Conservation (phyloP, 768 basidiomycete genomes). For the Lactarius sanguifluus region DNA sequence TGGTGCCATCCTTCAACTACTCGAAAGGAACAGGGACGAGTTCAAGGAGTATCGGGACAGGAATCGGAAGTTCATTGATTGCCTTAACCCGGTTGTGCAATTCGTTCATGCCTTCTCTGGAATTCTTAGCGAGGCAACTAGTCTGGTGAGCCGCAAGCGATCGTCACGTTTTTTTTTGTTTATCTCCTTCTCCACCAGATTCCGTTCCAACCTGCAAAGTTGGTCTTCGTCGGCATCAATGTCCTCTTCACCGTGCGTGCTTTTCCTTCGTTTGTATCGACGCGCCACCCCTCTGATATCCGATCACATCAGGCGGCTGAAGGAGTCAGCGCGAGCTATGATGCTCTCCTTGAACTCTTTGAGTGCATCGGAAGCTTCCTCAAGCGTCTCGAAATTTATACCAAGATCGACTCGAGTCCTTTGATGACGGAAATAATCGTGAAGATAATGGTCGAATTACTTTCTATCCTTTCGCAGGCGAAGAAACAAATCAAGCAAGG, state of each 20-base stretch:
- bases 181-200: neutral
- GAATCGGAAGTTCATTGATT: conserved; percentile 2
- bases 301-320: neutral
- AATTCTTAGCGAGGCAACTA: neutral
- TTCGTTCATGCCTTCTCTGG: neutral
- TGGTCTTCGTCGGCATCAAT: neutral
- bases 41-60: neutral
- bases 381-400: neutral
- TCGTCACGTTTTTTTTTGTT: neutral
- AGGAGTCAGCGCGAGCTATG: neutral
- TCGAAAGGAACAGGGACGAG: neutral
- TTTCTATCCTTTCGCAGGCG: neutral
- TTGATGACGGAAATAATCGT: neutral
- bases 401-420: neutral
- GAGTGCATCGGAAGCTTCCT: neutral
- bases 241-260: neutral
- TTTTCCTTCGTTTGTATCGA: neutral
- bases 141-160: neutral
- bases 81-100: neutral
- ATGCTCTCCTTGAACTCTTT: neutral
- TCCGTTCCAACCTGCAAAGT: neutral
- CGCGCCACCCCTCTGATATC: neutral
- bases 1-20: neutral
- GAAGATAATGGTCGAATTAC: neutral
- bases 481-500: conserved; percentile 1